Base-by-base conservation (phyloP, 2,329 filamentous ascomycete genomes). In the Hymenoscyphus infarciens region DNA sequence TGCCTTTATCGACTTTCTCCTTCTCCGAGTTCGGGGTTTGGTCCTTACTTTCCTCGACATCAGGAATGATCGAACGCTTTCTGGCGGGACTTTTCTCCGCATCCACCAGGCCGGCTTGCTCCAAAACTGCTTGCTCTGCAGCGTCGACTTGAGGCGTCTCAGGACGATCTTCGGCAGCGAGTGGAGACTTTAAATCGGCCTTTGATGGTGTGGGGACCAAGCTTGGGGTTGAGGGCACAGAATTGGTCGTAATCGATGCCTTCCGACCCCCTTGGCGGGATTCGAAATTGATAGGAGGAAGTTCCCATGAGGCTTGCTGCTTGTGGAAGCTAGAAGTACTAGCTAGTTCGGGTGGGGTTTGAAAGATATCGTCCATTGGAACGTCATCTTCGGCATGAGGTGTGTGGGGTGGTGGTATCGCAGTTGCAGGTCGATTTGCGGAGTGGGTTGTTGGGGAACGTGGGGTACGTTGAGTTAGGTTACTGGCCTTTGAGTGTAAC, bases 21-120 rank as follows among this genome's bases (percentile, higher is more conserved):
- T 66, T 65, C 7, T 67, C 66, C 10, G 22, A 55, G 39, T 39
- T 52, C n/a, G 49, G 55, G 2, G 63, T 62, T 16, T 65, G 63
- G 6, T 74, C 73, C 61, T 69, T 72, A 15, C 55, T 61, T 29
- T 74, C 73, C 74, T 77, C 22, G 75, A 74, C 52, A n/a, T 72
- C 70, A 25, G 42, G 75, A 72, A 64, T 78, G 74, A 55, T 72
- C 16, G 68, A 63, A 29, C 66, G 62, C 53, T 70, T 78, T 35
- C 77, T 77, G 25, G 82, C 79, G 27, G 76, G 72, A 5, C 76
- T 77, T 56, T 74, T 76, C 58, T 75, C 75, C 29, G 74, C 69
- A 49, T 84, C 82, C 27, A 90, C 75, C 25, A 92, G 78, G 1
- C 89, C 89, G 6, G 86, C 81, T 73, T 91, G 85, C 67, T 87